phyloP scores from a whole-genome alignment of 1,284 basidiomycete species.

The Grifola frondosa region DNA sequence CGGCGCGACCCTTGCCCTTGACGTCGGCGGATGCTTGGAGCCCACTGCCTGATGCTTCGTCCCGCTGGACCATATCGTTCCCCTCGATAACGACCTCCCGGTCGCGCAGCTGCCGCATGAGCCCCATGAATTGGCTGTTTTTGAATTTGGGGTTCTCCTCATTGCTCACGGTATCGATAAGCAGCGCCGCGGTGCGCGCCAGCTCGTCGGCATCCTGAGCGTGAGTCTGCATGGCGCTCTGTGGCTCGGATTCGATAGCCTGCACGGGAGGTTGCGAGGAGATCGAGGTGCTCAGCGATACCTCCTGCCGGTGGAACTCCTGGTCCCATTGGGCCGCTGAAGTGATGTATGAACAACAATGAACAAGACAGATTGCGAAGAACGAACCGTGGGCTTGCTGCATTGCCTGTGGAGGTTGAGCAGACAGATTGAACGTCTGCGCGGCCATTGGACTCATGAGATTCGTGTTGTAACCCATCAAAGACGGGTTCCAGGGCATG shows the following conservation, averaged over 20 bases:
- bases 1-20: slow-evolving; percentile 68
- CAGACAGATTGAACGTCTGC: not conserved
- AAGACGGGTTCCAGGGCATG: not conserved
- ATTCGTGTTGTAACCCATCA: not conserved
- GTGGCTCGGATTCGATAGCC: slow-evolving; percentile 20
- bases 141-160: slow-evolving; percentile 85
- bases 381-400: not conserved
- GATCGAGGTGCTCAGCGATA: slow-evolving; percentile 22
- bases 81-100: slow-evolving; percentile 83
- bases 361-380: not conserved
- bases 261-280: slow-evolving; percentile 14
- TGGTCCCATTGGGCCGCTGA: slow-evolving; percentile 53
- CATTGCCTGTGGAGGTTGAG: not conserved
- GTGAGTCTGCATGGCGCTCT: slow-evolving; percentile 26
- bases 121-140: slow-evolving; percentile 82
- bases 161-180: slow-evolving; percentile 68
- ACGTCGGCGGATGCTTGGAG: slow-evolving; percentile 37
- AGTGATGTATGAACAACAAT: not conserved
- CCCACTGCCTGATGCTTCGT: slow-evolving; percentile 26
- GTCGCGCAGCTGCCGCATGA: slow-evolving; percentile 87
- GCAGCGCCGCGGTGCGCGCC: slow-evolving; percentile 69
- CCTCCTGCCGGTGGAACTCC: slow-evolving; percentile 61
- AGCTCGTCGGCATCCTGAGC: slow-evolving; percentile 56
- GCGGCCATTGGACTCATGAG: slow-evolving; percentile 3
- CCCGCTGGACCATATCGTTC: slow-evolving; percentile 70